Percentiles rank a stretch among this genome's conserved stretches.
Evolutionary conservation across 257 asterid species (phyloP).

Genomic region (Echium plantagineum): DNA sequence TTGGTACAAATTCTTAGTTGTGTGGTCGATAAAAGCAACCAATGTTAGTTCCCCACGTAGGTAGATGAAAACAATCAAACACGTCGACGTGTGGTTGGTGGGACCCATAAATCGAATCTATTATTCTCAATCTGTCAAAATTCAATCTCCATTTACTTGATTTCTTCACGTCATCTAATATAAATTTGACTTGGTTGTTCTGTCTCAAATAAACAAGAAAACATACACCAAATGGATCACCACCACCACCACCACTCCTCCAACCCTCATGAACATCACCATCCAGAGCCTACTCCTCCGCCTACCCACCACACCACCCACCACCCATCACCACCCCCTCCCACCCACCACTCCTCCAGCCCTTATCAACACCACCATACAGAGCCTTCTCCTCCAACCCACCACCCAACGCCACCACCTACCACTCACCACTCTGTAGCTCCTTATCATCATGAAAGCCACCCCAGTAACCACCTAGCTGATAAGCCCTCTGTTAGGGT

Average conservation of each 20-base stretch:
- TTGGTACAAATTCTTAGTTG: background rate
- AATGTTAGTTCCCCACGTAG: background rate
- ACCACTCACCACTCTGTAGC: background rate
- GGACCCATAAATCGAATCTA: background rate
- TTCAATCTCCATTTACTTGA: too few relatives aligned
- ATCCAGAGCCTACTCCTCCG: too few relatives aligned
- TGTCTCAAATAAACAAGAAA: background rate
- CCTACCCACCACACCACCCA: too few relatives aligned
- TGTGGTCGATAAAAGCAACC: background rate
- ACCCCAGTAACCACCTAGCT: constrained; percentile 12
- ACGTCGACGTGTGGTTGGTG: background rate
- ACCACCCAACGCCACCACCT: background rate
- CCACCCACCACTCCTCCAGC: too few relatives aligned
- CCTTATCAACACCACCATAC: background rate
- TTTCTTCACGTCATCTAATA: background rate
- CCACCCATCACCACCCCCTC: too few relatives aligned
- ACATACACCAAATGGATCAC: background rate
- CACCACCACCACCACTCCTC: too few relatives aligned
- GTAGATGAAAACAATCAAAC: background rate
- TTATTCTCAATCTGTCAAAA: background rate
- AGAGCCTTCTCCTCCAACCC: background rate
- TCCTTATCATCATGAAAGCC: background rate
- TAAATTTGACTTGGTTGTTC: background rate
- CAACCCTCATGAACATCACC: too few relatives aligned
- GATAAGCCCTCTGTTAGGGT: constrained; percentile 51